Evolutionary conservation across 2,329 filamentous ascomycete species (phyloP).

Genomic region (Drechslerella coelobrocha): DNA sequence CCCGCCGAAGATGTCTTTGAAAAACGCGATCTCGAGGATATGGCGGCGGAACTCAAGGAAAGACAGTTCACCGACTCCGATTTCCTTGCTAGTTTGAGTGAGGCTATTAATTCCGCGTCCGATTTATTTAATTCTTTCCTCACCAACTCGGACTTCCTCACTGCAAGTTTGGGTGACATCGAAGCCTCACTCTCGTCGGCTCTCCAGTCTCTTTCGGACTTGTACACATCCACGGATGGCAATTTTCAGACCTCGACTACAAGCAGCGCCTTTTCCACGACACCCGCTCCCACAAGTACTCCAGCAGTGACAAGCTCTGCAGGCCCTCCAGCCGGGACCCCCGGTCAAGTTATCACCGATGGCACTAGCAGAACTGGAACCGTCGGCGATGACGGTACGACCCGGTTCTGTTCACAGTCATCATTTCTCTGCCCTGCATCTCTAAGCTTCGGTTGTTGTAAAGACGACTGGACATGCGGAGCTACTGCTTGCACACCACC

Average conservation of each 20-base stretch:
- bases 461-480: constrained; percentile 32
- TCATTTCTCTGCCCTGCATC: constrained; percentile 38
- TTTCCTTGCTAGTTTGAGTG: constrained; percentile 29
- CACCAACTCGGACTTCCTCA: constrained; percentile 18
- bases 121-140: constrained; percentile 28
- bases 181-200: constrained; percentile 42
- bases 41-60: constrained; percentile 32
- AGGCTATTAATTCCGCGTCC: constrained; percentile 31
- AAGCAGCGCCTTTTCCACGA: background rate
- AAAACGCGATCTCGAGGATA: constrained; percentile 33
- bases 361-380: constrained; percentile 41
- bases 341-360: constrained; percentile 40
- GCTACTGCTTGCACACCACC: constrained; percentile 33
- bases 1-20: constrained; percentile 43
- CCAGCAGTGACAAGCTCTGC: background rate
- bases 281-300: background rate
- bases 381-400: constrained; percentile 40
- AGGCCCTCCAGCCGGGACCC: constrained; percentile 13
- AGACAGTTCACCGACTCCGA: constrained; percentile 25
- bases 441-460: constrained; percentile 32
- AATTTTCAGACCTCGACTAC: background rate
- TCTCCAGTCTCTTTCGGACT: constrained; percentile 34
- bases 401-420: constrained; percentile 33
- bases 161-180: constrained; percentile 24
- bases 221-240: constrained; percentile 5